Evolutionary conservation across 441 rosid genomes (phyloP).

Genomic region (Arabidopsis hybrid): DNA sequence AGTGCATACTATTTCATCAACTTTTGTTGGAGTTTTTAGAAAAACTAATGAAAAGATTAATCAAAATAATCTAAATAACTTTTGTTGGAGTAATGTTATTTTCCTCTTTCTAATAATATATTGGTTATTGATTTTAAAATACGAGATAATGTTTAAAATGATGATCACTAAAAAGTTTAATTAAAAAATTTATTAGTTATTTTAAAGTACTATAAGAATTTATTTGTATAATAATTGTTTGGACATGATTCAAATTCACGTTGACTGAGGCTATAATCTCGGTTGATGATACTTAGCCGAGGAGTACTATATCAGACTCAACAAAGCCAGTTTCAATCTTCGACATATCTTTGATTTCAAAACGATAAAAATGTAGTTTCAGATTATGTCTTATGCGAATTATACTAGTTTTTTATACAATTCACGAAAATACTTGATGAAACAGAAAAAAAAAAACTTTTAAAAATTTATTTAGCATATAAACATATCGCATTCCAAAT

Average conservation of each 20-base stretch:
- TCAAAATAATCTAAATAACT: too few species aligned
- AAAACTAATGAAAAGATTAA: neutral
- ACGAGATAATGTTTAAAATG: neutral
- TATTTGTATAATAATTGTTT: neutral
- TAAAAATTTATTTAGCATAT: too few species aligned
- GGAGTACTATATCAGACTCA: neutral
- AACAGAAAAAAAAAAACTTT: too few species aligned
- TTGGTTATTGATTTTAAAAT: neutral
- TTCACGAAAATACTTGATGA: too few species aligned
- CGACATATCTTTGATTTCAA: neutral
- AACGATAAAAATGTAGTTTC: too few species aligned
- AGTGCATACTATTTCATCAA: neutral
- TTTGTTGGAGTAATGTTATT: too few species aligned
- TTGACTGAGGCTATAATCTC: neutral
- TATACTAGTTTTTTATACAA: too few species aligned
- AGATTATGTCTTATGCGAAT: too few species aligned
- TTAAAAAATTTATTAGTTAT: neutral
- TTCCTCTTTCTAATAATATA: neutral
- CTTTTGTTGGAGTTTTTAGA: neutral
- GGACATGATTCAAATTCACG: too few species aligned
- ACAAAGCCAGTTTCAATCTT: neutral
- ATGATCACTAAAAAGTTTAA: neutral
- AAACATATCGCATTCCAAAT: neutral
- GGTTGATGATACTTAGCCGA: neutral
- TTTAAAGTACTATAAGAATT: neutral